A percentile compares a stretch with the other conserved stretches of the same genome.
Evolutionary conservation across 1,284 basidiomycete species (phyloP).

Genomic region (Amylostereum areolatum): DNA sequence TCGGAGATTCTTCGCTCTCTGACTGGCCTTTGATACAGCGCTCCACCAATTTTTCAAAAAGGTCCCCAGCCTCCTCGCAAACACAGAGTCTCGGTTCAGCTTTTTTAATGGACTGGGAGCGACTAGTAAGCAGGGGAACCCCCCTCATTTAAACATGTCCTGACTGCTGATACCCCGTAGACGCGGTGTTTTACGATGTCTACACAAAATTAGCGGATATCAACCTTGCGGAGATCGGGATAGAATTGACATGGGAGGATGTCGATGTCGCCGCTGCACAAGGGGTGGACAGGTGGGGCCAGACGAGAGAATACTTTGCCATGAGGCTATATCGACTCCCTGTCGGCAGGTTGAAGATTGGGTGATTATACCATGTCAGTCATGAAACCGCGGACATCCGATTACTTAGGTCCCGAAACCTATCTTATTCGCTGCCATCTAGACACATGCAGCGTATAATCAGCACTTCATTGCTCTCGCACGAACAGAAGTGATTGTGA

Average conservation of each 20-base stretch:
- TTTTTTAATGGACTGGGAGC: slow-evolving; percentile 98
- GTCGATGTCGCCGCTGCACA: slow-evolving; percentile 51
- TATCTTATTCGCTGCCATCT: no score
- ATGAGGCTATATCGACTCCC: slow-evolving; percentile 64
- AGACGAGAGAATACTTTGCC: slow-evolving; percentile 68
- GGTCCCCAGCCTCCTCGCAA: slow-evolving; percentile 77
- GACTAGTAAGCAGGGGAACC: slow-evolving; percentile 57
- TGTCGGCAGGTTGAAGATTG: slow-evolving; percentile 34
- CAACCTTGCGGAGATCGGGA: slow-evolving; percentile 79
- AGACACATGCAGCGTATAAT: no score
- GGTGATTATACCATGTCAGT: no score
- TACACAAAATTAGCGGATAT: slow-evolving; percentile 84
- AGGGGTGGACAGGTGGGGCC: slow-evolving; percentile 55
- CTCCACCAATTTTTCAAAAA: slow-evolving; percentile 81
- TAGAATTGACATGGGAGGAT: slow-evolving; percentile 70
- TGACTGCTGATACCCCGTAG: slow-evolving; percentile 31
- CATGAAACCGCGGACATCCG: no score
- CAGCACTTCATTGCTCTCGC: no score
- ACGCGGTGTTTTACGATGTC: slow-evolving; percentile 86
- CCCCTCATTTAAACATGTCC: slow-evolving; percentile 5
- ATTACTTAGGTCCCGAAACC: no score
- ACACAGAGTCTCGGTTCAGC: slow-evolving; percentile 76
- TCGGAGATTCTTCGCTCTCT: not conserved
- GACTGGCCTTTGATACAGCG: slow-evolving; percentile 31
- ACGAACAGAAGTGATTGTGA: no score